Evolutionary conservation across 768 basidiomycete species (phyloP).

Genomic region (Thelephora aurantiotincta): DNA sequence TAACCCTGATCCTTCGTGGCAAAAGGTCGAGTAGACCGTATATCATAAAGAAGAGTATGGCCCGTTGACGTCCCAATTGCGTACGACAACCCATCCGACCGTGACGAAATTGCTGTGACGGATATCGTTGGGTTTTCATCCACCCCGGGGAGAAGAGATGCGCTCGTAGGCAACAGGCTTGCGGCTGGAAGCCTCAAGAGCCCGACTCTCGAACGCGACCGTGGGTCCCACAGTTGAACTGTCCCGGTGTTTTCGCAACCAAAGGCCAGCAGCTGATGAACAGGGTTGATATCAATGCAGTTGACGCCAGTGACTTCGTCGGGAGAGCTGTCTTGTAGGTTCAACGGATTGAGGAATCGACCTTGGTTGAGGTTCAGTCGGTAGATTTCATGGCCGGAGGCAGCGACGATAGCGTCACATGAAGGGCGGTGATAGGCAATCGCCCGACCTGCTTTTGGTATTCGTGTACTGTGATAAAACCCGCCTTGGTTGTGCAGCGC

Average conservation of each 20-base stretch:
- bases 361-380: slow-evolving; percentile 94
- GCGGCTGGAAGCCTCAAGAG: slow-evolving; percentile 44
- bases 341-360: slow-evolving; percentile 74
- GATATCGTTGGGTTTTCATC: slow-evolving; percentile 28
- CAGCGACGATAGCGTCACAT: slow-evolving; percentile 79
- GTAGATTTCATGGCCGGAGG: slow-evolving; percentile 78
- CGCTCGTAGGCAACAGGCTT: slow-evolving; percentile 30
- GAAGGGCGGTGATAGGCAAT: slow-evolving; percentile 90
- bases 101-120: slow-evolving; percentile 76
- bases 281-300: slow-evolving; percentile 81
- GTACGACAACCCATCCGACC: slow-evolving; percentile 82
- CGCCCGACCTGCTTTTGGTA: slow-evolving; percentile 88
- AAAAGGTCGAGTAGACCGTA: slow-evolving; percentile 72
- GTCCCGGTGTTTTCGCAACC: slow-evolving; percentile 79
- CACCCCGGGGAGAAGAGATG: slow-evolving; percentile 20
- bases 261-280: slow-evolving; percentile 81
- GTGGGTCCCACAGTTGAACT: slow-evolving; percentile 93
- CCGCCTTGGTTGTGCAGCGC: slow-evolving; percentile 92
- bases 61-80: slow-evolving; percentile 93
- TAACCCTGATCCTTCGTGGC: slow-evolving; percentile 96
- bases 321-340: slow-evolving; percentile 34
- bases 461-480: slow-evolving; percentile 82
- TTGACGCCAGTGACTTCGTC: slow-evolving; percentile 74
- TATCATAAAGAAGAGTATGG: slow-evolving; percentile 88
- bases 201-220: slow-evolving; percentile 67